These are phyloP conservation scores for Dacryopinax spathularia DNA, from an alignment of 768 basidiomycete genomes.

Conservation along the genomic window DNA sequence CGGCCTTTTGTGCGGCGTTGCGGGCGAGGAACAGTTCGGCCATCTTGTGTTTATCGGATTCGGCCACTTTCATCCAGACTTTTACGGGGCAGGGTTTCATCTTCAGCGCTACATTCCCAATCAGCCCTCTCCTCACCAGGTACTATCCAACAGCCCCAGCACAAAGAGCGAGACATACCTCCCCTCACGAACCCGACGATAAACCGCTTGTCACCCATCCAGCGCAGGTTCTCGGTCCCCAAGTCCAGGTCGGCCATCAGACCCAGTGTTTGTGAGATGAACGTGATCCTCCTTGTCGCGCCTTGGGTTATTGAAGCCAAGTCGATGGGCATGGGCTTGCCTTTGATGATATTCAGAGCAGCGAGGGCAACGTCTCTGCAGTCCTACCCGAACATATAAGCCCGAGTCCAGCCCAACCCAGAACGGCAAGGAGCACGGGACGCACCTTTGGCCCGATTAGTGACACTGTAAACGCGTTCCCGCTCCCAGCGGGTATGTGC, in stretches of 20 bases:
- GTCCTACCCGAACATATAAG: conserved; percentile 29
- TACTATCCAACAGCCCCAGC: not conserved
- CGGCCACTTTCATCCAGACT: conserved; percentile 53
- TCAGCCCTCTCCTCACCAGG: conserved; percentile 2
- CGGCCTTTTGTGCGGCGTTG: conserved; percentile 23
- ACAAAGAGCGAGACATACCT: conserved; percentile 35
- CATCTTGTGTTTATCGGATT: conserved; percentile 61
- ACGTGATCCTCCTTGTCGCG: conserved; percentile 50
- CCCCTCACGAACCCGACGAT: conserved; percentile 55
- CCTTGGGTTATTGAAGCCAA: conserved; percentile 62
- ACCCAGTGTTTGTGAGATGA: conserved; percentile 71
- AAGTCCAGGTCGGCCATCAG: conserved; percentile 77
- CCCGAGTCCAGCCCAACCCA: not conserved
- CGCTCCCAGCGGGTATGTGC: conserved; percentile 71
- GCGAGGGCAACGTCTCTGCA: conserved; percentile 61
- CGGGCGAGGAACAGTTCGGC: conserved; percentile 32
- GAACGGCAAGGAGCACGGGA: not conserved
- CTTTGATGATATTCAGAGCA: conserved; percentile 68
- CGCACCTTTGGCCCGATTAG: conserved; percentile 52
- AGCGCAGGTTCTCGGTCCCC: conserved; percentile 62
- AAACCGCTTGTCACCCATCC: conserved; percentile 78
- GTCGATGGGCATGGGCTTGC: conserved; percentile 60
- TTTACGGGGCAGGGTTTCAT: conserved; percentile 54
- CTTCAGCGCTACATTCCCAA: conserved; percentile 35
- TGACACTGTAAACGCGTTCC: conserved; percentile 62